Evolutionary conservation across 495 filamentous ascomycete species (phyloP).

Genomic region (Penicillium canescens): DNA sequence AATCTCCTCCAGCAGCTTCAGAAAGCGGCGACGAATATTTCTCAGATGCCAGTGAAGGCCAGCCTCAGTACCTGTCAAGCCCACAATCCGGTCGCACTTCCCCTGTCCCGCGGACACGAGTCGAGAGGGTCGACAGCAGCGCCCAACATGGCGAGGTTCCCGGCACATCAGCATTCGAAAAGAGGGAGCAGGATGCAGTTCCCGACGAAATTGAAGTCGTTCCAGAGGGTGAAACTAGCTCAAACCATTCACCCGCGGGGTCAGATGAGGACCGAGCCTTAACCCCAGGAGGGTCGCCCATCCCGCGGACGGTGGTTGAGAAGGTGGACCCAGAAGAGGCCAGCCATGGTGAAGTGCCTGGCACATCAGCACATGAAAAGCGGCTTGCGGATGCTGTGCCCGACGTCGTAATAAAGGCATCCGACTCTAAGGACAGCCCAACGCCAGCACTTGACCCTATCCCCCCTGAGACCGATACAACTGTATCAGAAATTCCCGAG

Average conservation of each 20-base stretch:
- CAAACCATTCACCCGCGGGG: constrained; percentile 42
- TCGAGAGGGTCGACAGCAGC: constrained; percentile 60
- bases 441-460: constrained; percentile 19
- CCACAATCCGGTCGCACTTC: constrained; percentile 45
- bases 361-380: constrained; percentile 73
- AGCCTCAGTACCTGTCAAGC: constrained; percentile 35
- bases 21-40: constrained; percentile 85
- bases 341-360: constrained; percentile 85
- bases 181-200: constrained; percentile 59
- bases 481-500: constrained; percentile 39
- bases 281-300: constrained; percentile 58
- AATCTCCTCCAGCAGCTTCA: constrained; percentile 39
- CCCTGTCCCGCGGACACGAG: constrained; percentile 61
- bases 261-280: constrained; percentile 34
- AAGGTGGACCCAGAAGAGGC: constrained; percentile 65
- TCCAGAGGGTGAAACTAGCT: constrained; percentile 53
- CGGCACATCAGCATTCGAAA: constrained; percentile 59
- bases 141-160: constrained; percentile 63
- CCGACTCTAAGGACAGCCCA: constrained; percentile 23
- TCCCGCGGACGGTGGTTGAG: constrained; percentile 83
- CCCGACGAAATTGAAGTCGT: constrained; percentile 66
- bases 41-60: constrained; percentile 81
- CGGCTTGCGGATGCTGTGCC: constrained; percentile 82
- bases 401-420: constrained; percentile 57
- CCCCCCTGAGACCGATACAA: constrained; percentile 12